A percentile compares a stretch with the other conserved stretches of the same genome.
phyloP scores from a whole-genome alignment of 257 asterid species.

The Nicotiana otophora region DNA sequence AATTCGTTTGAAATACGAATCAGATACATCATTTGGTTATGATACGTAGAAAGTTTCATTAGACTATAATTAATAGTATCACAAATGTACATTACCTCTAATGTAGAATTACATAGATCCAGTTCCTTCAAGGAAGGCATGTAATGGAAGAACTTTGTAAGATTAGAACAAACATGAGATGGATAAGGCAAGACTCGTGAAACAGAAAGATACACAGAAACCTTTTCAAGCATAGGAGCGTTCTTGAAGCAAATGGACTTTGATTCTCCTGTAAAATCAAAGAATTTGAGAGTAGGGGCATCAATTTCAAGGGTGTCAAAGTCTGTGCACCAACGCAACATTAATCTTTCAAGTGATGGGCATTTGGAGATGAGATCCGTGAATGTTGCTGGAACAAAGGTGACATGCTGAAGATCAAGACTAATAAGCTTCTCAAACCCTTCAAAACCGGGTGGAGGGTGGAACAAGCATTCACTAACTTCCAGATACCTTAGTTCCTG shows the following conservation, averaged over 20 bases:
- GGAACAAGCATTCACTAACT: not conserved
- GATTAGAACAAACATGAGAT: not conserved
- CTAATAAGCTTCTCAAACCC: conserved; percentile 12
- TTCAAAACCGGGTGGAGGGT: not conserved
- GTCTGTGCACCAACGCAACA: conserved; percentile 2
- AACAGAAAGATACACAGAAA: not conserved
- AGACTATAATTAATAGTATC: not conserved
- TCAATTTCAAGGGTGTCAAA: conserved; percentile 12
- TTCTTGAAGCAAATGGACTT: conserved; percentile 10
- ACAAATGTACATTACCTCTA: not conserved
- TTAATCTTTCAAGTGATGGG: conserved; percentile 8
- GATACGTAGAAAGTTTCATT: not conserved
- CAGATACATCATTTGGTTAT: not conserved
- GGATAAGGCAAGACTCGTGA: not conserved
- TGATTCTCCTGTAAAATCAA: conserved; percentile 13
- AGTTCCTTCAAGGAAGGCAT: not conserved
- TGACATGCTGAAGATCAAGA: conserved; percentile 12
- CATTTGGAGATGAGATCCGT: conserved; percentile 12
- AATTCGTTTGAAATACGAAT: not conserved
- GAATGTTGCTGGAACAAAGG: conserved; percentile 6
- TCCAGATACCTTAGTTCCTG: not conserved
- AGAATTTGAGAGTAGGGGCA: not conserved
- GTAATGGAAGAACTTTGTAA: not conserved
- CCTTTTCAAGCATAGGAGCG: conserved; percentile 4
- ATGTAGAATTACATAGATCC: not conserved